Evolutionary conservation across 495 filamentous ascomycete genomes (phyloP), one percentile per base, ranked within the genome.

Genomic region (Massariosphaeria phaeospora): DNA sequence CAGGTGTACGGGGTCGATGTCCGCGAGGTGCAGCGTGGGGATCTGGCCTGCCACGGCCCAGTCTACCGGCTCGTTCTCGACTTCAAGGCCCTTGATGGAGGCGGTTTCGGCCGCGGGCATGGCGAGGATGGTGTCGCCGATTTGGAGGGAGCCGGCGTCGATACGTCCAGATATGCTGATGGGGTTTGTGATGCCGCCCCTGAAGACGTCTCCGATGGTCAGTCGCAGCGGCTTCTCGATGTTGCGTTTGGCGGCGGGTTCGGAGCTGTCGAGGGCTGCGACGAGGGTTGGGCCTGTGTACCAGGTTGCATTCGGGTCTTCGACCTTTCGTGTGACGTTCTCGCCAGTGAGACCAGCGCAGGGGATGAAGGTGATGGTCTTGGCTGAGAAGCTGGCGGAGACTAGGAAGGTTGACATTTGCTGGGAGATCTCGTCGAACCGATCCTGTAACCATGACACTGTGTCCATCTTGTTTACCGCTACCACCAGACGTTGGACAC

Each of bases 11-110:
- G 84, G 76, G 55, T 96, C 89, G 64, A 96, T 90, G 50, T 88
- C 86, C n/a, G 79, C 76, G 47, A 98, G 77, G 63, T 95, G 86
- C 17, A 98, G 70, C 1, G 84, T 81, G 9, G 85, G 80, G 49
- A 95, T 95, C 63, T 96, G 89, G 12, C 94, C 91, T 1, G 91
- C 93, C n/a, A 96, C 90, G 3, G 89, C 93, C 90, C 89, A 98
- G 52, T 96, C 88, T 10, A 70, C 75, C 2, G 78, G 69, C 34
- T 85, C 82, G 18, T 80, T 76, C 57, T 91, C 84, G 15, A 89
- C 78, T 57, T 89, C 84, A 15, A 98, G 63, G 10, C 77, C 84
- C 64, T 86, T 93, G 63, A 97, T 76, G 25, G 75, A 78, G 3
- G 87, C 88, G 33, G 79, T 88, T 65, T 95, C 87, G 3, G 78